These are phyloP conservation scores for Syzygium syzygioides DNA, from an alignment of 441 rosid species.

Conservation along the genomic window DNA sequence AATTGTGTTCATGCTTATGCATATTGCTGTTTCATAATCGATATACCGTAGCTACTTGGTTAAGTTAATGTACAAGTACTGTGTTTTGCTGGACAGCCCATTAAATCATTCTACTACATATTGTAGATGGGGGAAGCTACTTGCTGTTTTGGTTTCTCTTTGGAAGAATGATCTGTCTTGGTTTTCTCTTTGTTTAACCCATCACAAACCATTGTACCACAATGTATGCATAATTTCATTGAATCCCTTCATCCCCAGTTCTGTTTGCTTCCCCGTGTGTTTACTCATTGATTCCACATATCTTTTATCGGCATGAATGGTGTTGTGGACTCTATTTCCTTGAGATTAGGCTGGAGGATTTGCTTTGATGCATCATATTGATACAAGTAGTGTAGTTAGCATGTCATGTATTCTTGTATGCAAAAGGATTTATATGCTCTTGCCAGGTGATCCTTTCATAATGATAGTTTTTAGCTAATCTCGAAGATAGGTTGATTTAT, in stretches of 20 bases:
- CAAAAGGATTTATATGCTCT: background rate
- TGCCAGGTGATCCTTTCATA: background rate
- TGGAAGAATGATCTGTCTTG: background rate
- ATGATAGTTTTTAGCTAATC: background rate
- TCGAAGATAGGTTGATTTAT: background rate
- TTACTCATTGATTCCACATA: background rate
- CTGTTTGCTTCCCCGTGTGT: background rate
- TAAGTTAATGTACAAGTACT: background rate
- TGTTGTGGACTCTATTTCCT: background rate
- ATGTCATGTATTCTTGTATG: background rate
- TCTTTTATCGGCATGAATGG: background rate
- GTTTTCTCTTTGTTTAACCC: background rate
- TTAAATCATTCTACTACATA: background rate
- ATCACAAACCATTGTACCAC: background rate
- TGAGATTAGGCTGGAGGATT: background rate
- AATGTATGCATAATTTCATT: background rate
- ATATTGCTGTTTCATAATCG: background rate
- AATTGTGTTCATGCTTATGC: background rate
- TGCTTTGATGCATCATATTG: background rate
- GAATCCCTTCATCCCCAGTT: background rate
- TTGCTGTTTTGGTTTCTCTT: background rate
- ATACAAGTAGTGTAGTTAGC: background rate
- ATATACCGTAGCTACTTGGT: background rate
- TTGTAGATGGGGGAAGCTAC: background rate
- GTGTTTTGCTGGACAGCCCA: background rate